These are phyloP conservation scores for Leccinum pachyderme DNA, from an alignment of 1,284 basidiomycete species.

Conservation along the genomic window DNA sequence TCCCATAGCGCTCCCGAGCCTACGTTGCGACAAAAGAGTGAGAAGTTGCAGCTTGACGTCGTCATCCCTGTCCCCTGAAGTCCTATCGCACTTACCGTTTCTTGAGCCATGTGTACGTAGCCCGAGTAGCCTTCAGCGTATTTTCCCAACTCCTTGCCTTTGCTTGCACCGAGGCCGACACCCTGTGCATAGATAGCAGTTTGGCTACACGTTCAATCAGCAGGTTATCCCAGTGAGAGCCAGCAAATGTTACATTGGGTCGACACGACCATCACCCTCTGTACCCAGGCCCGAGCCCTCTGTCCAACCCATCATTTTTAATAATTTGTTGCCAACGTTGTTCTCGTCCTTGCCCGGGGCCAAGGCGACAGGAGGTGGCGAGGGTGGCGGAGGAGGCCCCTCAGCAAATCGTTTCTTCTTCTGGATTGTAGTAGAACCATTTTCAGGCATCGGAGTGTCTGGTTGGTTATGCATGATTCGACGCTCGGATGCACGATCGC, in stretches of 20 bases:
- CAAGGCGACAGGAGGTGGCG: slow-evolving; percentile 58
- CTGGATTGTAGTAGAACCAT: slow-evolving; percentile 31
- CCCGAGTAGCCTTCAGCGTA: slow-evolving; percentile 68
- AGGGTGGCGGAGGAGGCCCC: slow-evolving; percentile 59
- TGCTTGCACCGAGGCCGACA: slow-evolving; percentile 84
- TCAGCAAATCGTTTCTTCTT: slow-evolving; percentile 55
- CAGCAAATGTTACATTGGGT: slow-evolving; percentile 61
- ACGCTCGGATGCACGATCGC: slow-evolving; percentile 88
- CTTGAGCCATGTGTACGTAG: slow-evolving; percentile 75
- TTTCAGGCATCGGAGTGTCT: slow-evolving; percentile 69
- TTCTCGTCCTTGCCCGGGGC: slow-evolving; percentile 73
- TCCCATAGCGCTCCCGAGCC: slow-evolving; percentile 47
- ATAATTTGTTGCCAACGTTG: slow-evolving; percentile 86
- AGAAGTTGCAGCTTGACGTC: slow-evolving; percentile 18
- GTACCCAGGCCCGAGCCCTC: slow-evolving; percentile 85
- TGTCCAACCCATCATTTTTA: slow-evolving; percentile 96
- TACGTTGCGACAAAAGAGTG: slow-evolving; percentile 31
- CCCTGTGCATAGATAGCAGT: slow-evolving; percentile 85
- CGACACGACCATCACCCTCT: slow-evolving; percentile 77
- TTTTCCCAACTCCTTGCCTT: slow-evolving; percentile 80
- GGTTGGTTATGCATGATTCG: slow-evolving; percentile 88
- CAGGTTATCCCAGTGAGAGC: slow-evolving; percentile 2
- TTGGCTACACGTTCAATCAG: slow-evolving; percentile 43
- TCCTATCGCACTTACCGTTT: slow-evolving; percentile 45
- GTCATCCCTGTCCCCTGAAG: slow-evolving; percentile 23